phyloP scores from a whole-genome alignment of 139 green algal species.

The Asterochloris sp. region DNA sequence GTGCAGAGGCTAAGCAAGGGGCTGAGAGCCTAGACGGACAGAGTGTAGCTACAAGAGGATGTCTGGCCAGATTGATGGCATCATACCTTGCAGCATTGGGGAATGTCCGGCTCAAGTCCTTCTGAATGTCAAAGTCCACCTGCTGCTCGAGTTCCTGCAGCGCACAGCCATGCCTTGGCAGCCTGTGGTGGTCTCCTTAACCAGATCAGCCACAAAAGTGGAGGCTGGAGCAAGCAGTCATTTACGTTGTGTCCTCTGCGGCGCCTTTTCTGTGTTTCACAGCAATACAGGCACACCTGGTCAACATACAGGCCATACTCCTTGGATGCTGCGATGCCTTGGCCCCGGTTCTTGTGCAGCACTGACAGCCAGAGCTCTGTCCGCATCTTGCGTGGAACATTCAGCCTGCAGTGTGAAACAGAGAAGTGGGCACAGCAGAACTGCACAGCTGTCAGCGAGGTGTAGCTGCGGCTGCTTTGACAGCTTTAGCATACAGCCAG shows the following conservation, averaged over 20 bases:
- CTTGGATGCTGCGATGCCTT: conserved; percentile 22
- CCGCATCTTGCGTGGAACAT: conserved; percentile 35
- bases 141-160: conserved; percentile 19
- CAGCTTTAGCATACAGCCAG: too few species aligned
- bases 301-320: conserved; percentile 18
- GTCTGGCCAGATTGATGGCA: background rate
- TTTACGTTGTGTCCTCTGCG: background rate
- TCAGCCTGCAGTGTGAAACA: background rate
- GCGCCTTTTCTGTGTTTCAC: too few species aligned
- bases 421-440: too few species aligned
- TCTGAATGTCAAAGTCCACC: conserved; percentile 67
- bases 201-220: background rate
- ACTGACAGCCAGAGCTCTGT: conserved; percentile 50
- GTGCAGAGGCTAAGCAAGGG: background rate
- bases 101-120: conserved; percentile 75
- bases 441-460: too few species aligned
- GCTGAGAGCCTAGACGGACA: background rate
- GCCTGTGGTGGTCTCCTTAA: background rate
- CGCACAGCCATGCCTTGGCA: background rate
- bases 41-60: background rate
- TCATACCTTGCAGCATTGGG: conserved; percentile 36
- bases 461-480: too few species aligned
- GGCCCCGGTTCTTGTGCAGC: conserved; percentile 28
- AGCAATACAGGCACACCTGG: background rate
- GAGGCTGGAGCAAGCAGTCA: too few species aligned